Evolutionary conservation across 2,329 filamentous ascomycete species (phyloP).

Genomic region (Phaeosphaeria sp.): DNA sequence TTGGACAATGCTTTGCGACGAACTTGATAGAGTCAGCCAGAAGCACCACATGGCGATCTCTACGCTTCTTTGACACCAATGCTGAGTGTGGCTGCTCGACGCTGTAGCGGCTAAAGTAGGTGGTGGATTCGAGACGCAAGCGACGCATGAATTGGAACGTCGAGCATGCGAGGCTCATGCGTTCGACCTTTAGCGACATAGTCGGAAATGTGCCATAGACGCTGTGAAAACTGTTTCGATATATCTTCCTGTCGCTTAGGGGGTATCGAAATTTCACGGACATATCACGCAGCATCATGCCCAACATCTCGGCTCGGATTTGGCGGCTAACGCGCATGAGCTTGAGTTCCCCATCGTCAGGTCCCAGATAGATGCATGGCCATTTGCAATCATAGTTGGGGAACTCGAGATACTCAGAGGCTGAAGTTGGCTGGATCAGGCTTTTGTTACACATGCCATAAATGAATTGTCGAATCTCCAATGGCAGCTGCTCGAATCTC

Average conservation of each 20-base stretch:
- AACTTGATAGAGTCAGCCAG: background rate
- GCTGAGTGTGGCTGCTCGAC: background rate
- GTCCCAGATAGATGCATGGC: background rate
- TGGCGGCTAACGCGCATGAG: background rate
- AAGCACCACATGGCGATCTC: background rate
- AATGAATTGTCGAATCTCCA: background rate
- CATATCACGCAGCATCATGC: background rate
- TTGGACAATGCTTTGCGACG: background rate
- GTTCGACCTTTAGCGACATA: background rate
- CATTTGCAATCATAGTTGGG: background rate
- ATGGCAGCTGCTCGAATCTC: background rate
- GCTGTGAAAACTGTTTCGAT: background rate
- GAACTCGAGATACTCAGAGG: too few relatives aligned
- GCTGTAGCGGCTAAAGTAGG: background rate
- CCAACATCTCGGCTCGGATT: background rate
- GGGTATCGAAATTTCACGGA: background rate
- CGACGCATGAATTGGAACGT: background rate
- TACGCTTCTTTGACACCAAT: background rate
- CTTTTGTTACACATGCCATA: background rate
- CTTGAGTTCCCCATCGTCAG: too few relatives aligned
- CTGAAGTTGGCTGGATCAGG: background rate
- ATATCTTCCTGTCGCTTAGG: background rate
- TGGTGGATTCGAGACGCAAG: background rate
- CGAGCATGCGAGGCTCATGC: background rate
- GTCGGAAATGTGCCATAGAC: background rate